phyloP scores from a whole-genome alignment of 176 grass and related monocot species.

The Hordeum marinum region DNA sequence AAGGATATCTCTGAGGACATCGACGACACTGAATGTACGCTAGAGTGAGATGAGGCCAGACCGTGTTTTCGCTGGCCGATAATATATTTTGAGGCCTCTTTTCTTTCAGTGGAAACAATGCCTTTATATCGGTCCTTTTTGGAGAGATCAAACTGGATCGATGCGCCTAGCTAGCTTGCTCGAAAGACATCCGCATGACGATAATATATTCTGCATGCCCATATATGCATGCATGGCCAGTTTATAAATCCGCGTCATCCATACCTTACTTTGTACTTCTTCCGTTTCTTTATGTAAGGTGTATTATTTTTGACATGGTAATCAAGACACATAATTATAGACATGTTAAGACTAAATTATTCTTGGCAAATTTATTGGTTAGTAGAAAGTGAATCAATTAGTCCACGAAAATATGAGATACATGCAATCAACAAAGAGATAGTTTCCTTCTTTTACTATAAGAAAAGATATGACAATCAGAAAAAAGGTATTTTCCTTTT shows the following conservation, averaged over 20 bases:
- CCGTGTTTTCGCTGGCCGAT: background rate
- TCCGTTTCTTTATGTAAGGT: too few species aligned
- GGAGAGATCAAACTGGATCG: background rate
- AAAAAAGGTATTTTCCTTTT: too few species aligned
- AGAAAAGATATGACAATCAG: too few species aligned
- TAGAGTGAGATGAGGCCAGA: background rate
- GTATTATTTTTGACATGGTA: too few species aligned
- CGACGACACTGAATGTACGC: background rate
- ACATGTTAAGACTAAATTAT: too few species aligned
- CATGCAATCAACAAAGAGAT: too few species aligned
- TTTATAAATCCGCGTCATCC: too few species aligned
- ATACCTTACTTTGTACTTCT: background rate
- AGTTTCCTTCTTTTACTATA: too few species aligned
- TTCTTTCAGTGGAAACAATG: background rate
- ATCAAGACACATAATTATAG: too few species aligned
- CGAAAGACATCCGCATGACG: background rate
- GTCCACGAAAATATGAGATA: too few species aligned
- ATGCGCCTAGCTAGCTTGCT: background rate
- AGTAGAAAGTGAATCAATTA: too few species aligned
- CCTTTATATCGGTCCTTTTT: background rate
- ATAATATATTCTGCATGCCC: background rate
- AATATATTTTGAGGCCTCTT: background rate
- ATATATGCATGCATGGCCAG: background rate
- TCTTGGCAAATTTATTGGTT: too few species aligned
- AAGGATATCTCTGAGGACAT: background rate